Evolutionary conservation across 495 filamentous ascomycete species (phyloP), one percentile per base, ranked within the genome.

Genomic region (Extremus antarcticus): DNA sequence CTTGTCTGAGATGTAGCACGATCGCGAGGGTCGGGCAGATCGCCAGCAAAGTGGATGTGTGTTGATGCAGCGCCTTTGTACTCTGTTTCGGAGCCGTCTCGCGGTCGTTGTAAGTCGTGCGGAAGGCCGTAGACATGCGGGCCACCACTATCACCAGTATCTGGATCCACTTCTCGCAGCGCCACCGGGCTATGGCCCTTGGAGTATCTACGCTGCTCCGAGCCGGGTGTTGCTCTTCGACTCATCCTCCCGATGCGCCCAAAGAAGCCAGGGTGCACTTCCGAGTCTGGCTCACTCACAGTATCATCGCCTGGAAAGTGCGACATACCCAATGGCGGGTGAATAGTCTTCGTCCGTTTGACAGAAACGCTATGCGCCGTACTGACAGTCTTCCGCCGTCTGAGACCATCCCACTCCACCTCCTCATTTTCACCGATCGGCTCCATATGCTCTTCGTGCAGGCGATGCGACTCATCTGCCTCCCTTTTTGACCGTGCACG

Each of bases 401-500:
- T 78, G 53, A 98, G 74, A 20, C 92, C 92, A 73, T 97, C 92
- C 88, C 89, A 98, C 70, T 98, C 89, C 50, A 88, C 80, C 25
- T 82, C 71, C 57, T 87, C 85, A 54, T 87, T 80, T 59, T 94
- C 87, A 38, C 71, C 76, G 10, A 90, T 82, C 2, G 88, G 83
- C 54, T 81, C 79, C 55, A 95, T 78, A 22, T 71, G 73, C 57
- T 96, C 91, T 58, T 91, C 82, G 56, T 83, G 81, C 54, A 94
- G 76, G 43, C 87, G 80, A 59, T 79, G 84, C 2, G 83, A 82
- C 67, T 98, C 92, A 35, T 89, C 82, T 23, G 79, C 74, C 62
- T 96, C 89, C 73, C 82, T 84, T 65, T 84, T 87, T 50, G 83
- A 81, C 39, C 90, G 77, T 1, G 85, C 76, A 32, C 76, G 74